phyloP scores from a whole-genome alignment of 192 early-diverging fungal genomes.

The Podila clonocystis region DNA sequence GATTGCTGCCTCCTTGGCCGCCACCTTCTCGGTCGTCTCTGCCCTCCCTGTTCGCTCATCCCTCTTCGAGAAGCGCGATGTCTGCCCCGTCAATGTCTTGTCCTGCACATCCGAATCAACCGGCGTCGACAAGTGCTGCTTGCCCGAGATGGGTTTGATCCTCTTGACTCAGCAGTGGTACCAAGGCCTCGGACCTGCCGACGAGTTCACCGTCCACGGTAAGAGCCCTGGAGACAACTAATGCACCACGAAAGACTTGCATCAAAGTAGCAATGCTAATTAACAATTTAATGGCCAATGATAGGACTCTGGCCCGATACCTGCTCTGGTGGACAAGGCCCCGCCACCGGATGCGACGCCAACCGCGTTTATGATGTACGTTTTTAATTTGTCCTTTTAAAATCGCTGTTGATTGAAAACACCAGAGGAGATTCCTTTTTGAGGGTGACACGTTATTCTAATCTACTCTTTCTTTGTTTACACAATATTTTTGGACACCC shows the following conservation, averaged over 20 bases:
- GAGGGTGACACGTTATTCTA: too few relatives aligned
- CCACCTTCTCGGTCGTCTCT: conserved; percentile 20
- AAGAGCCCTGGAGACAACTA: too few relatives aligned
- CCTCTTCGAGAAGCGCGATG: conserved; percentile 1
- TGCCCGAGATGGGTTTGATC: conserved; percentile 60
- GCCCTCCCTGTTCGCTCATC: conserved; percentile 10
- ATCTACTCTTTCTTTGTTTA: not conserved
- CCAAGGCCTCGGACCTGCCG: conserved; percentile 59
- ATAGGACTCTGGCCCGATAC: conserved; percentile 74
- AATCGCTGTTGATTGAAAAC: not conserved
- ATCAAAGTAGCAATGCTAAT: too few relatives aligned
- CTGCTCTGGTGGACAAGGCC: conserved; percentile 55
- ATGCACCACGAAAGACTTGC: too few relatives aligned
- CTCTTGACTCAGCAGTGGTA: conserved; percentile 71
- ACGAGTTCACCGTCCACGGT: conserved; percentile 79
- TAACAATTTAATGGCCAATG: too few relatives aligned
- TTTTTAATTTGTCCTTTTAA: not conserved
- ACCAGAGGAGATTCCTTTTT: not conserved
- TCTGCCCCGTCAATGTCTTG: conserved; percentile 34
- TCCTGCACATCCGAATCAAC: conserved; percentile 42
- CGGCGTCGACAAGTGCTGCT: conserved; percentile 57
- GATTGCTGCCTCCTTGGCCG: conserved; percentile 22
- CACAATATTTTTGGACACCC: not conserved
- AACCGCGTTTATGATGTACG: conserved; percentile 60
- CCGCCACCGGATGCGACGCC: conserved; percentile 68